phyloP scores from a whole-genome alignment of 1,284 basidiomycete genomes.

The Moniliophthora roreri region DNA sequence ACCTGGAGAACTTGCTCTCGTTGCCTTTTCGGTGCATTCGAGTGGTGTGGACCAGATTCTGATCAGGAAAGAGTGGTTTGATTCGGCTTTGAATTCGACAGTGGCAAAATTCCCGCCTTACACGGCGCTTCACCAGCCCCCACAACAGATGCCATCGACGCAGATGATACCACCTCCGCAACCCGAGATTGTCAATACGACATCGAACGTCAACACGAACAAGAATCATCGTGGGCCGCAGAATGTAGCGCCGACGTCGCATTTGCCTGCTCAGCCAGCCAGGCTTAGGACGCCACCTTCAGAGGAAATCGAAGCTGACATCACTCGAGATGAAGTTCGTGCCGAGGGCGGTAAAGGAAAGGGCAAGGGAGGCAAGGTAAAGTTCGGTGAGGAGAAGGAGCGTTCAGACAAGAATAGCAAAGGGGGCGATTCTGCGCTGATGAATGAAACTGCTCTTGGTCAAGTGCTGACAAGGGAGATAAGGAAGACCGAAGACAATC shows the following conservation, averaged over 20 bases:
- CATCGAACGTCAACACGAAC: conserved; percentile 16
- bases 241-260: conserved; percentile 15
- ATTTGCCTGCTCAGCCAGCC: conserved; percentile 33
- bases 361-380: conserved; percentile 53
- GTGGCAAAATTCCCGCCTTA: conserved; percentile 65
- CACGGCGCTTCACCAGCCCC: conserved; percentile 28
- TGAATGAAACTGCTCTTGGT: conserved; percentile 53
- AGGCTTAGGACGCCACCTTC: conserved; percentile 65
- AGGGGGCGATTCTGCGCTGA: conserved; percentile 38
- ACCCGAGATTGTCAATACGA: neutral
- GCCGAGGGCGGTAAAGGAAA: conserved; percentile 36
- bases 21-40: conserved; percentile 81
- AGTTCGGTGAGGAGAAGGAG: conserved; percentile 58
- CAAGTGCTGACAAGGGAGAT: conserved; percentile 69
- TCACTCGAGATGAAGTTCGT: conserved; percentile 57
- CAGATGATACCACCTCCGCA: conserved; percentile 27
- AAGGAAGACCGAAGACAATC: conserved; percentile 75
- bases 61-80: conserved; percentile 80
- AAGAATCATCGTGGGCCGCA: conserved; percentile 3
- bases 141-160: conserved; percentile 26
- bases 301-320: conserved; percentile 69
- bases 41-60: conserved; percentile 82
- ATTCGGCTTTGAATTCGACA: conserved; percentile 55
- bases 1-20: conserved; percentile 73
- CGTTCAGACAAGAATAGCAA: conserved; percentile 42